Base-by-base conservation (phyloP, 2,329 filamentous ascomycete species). In the Sporothrix luriei region DNA sequence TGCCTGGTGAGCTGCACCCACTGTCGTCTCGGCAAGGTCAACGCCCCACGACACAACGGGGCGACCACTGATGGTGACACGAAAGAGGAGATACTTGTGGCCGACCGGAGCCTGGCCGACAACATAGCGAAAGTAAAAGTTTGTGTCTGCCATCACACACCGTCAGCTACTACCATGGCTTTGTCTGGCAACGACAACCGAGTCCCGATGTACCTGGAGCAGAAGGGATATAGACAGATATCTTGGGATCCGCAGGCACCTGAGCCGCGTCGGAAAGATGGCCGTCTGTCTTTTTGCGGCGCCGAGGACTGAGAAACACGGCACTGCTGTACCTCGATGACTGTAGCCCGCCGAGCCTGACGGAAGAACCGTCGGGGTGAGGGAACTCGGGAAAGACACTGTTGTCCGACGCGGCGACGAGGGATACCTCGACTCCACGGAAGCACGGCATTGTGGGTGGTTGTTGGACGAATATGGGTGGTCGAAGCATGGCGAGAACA, bases 221-320 rank as follows among this genome's bases (percentile, higher is more conserved):
- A 0, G 85, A 87, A 2, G 86, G 84, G 14, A 88, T 81, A 73
- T 88, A 88, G 46, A 88, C 85, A 1, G 86, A 85, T 26, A 84
- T 78, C 4, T 76, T 80, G 1, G 85, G 80, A 16, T 80, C 78
- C 73, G 70, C 72, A 79, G 57, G 64, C 1, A 81, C 68, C 73
- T 59, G 57, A 5, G n/a, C 19, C 3, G 66, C 65, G 4, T 57
- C 69, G 4, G 43, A 9, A 49, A 16, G 1, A 14, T 9, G 6
- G 6, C 7, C 62, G 24, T 62, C 43, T 24, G 26, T n/a, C 9
- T 40, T 14, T 16, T 33, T 52, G 48, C 24, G 52, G 2, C 65
- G 72, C 19, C 64, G 66, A 0, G 70, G 71, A n/a, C 72, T 71
- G 21, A 33, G 33, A 24, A 72, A 71, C 9, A 68, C 14, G 49